Base-by-base conservation (phyloP, 805 yeast species). In the Candida lessepsii region DNA sequence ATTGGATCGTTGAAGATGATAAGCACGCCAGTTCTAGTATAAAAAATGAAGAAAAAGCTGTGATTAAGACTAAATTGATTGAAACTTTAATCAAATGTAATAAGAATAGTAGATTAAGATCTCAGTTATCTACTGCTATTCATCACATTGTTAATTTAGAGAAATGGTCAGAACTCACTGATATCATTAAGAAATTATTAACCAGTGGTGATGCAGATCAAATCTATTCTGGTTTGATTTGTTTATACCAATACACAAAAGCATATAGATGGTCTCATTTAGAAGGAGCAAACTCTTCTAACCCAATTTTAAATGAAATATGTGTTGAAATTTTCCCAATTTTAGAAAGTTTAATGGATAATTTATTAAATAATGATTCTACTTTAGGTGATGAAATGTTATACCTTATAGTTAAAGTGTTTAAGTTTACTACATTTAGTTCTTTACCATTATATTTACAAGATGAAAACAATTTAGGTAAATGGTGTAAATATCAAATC, bases 61-160 rank as follows among this genome's bases (percentile, higher is more conserved):
- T 51, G 11, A 66, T 93, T 47, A 69, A 69, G 49, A 56, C 57
- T 39, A 65, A 63, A 44, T 56, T 70, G 50, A 52, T 70, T 23
- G 59, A 60, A 32, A 60, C 70, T 1, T 58, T 90, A 52, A 51
- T 64, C 30, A 60, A 63, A 32, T 60, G 61, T 21, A 60, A 62
- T 45, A 60, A 58, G 41, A 60, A 56, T 42, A 49, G 49, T 24
- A 62, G 57, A 46, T 43, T 83, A 29, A 65, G 75, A 49, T 74
- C 80, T 21, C 86, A 80, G 55, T 60, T 83, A 36, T 61, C 81
- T 13, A 75, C 77, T 20, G 74, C 85, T 0, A 60, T 83, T 33
- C 73, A 79, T 54, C 69, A 65, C 30, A 78, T 83, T 8, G 57
- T 83, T 44, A 60, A 64, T 40, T 59, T 65, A 25, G 80, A 76